A percentile compares a stretch with the other conserved stretches of the same genome.
Conservation (phyloP, 371 early-diverging fungal species). For the Mortierella sp. region DNA sequence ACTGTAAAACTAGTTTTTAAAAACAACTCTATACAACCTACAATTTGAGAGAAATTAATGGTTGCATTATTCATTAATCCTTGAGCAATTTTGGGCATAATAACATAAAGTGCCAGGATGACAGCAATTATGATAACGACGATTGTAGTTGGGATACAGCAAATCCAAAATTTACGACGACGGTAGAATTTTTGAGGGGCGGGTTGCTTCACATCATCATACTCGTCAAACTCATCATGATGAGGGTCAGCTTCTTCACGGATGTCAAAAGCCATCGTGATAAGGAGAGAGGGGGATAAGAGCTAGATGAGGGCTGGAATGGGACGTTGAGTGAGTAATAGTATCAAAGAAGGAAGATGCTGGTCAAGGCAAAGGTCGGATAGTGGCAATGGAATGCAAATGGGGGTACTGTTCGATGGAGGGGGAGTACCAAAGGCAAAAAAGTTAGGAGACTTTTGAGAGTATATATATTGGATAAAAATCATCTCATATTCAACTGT, state of each 20-base stretch:
- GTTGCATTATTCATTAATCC: slow-evolving; percentile 48
- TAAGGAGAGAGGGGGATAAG: no score
- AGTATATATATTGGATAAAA: no score
- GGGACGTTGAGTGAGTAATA: no score
- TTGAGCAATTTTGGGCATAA: slow-evolving; percentile 74
- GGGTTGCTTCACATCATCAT: slow-evolving; percentile 43
- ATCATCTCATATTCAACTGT: no score
- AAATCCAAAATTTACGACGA: slow-evolving; percentile 68
- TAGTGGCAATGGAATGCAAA: no score
- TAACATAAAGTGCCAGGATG: slow-evolving; percentile 64
- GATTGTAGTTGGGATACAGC: slow-evolving; percentile 62
- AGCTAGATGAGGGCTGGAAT: not conserved
- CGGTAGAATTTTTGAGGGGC: slow-evolving; percentile 61
- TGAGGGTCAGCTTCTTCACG: slow-evolving; percentile 43
- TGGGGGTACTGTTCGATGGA: no score
- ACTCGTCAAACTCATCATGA: slow-evolving; percentile 51
- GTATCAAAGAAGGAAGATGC: no score
- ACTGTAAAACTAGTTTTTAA: not conserved
- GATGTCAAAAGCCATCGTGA: slow-evolving; percentile 47
- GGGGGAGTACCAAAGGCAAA: no score
- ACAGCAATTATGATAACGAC: slow-evolving; percentile 67
- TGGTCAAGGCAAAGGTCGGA: no score
- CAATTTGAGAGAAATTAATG: slow-evolving; percentile 40
- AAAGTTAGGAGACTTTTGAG: no score
- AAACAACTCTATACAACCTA: no score